Percentiles rank a stretch among this genome's conserved stretches.
phyloP scores from a whole-genome alignment of 23 red algal species.

The Chondrus crispus region DNA sequence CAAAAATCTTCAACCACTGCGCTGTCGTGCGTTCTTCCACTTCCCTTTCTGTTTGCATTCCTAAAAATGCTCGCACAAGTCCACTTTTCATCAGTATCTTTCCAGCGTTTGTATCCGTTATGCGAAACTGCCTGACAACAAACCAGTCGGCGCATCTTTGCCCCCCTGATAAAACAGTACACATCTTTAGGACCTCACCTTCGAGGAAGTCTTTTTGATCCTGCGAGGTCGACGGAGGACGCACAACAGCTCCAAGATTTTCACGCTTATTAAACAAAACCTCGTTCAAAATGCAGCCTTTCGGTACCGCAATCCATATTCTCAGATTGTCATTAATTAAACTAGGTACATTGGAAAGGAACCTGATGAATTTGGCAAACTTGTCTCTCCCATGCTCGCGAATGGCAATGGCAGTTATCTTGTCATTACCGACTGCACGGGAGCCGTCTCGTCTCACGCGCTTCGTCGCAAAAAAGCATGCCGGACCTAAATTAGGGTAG shows the following conservation, averaged over 20 bases:
- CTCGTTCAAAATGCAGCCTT: too few species aligned
- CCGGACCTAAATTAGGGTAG: background rate
- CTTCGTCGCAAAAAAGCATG: background rate
- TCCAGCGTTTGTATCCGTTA: background rate
- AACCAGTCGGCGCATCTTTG: background rate
- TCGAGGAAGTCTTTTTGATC: too few species aligned
- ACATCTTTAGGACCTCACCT: too few species aligned
- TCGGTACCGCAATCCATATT: background rate
- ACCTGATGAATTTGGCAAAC: background rate
- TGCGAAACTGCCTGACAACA: background rate
- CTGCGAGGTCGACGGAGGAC: too few species aligned
- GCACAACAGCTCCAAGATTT: too few species aligned
- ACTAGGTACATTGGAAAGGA: background rate
- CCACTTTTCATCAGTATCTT: background rate
- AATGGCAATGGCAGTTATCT: background rate
- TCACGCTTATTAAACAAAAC: too few species aligned
- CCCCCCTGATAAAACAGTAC: background rate
- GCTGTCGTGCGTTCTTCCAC: background rate
- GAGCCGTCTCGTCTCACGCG: background rate
- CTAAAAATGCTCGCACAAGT: background rate
- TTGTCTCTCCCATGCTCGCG: background rate
- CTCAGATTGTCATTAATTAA: background rate
- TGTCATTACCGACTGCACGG: background rate
- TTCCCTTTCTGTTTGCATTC: background rate
- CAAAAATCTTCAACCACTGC: background rate